These are phyloP conservation scores for Salvia miltiorrhiza DNA, from an alignment of 257 asterid species.

Conservation along the genomic window DNA sequence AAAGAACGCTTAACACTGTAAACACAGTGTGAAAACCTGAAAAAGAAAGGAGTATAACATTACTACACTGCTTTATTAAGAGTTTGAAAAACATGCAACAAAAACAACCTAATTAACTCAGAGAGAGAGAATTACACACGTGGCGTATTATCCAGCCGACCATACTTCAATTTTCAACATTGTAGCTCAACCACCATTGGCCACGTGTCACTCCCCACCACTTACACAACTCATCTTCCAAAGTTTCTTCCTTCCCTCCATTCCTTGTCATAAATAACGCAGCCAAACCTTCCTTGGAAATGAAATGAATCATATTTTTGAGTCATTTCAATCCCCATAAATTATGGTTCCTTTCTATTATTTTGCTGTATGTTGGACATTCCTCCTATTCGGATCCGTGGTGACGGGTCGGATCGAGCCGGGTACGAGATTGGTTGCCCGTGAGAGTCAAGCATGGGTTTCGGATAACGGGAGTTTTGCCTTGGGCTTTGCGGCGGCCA, in stretches of 20 bases:
- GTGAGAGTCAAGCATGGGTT: constrained; percentile 61
- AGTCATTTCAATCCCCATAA: neutral
- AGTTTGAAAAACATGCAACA: constrained; percentile 17
- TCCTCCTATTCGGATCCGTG: constrained; percentile 26
- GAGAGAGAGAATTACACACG: constrained; percentile 23
- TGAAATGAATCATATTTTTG: constrained; percentile 15
- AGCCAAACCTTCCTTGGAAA: constrained; percentile 2
- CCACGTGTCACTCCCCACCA: constrained; percentile 47
- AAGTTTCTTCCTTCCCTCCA: constrained; percentile 30
- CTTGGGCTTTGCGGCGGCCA: constrained; percentile 53
- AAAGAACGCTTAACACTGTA: too few relatives aligned
- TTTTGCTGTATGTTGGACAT: constrained; percentile 14
- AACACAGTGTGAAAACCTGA: neutral
- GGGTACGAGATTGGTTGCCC: constrained; percentile 63
- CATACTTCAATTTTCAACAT: constrained; percentile 49
- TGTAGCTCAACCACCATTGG: constrained; percentile 68
- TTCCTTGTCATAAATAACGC: constrained; percentile 27
- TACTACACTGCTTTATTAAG: neutral
- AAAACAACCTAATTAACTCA: neutral
- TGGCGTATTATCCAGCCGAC: constrained; percentile 54
- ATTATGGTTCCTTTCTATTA: constrained; percentile 23
- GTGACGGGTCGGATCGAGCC: constrained; percentile 36
- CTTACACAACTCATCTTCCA: constrained; percentile 25
- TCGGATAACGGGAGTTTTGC: constrained; percentile 80
- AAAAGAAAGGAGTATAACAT: too few relatives aligned